These are phyloP conservation scores for Dioscorea cayenensis DNA, from an alignment of 116 monocot species.

Conservation along the genomic window DNA sequence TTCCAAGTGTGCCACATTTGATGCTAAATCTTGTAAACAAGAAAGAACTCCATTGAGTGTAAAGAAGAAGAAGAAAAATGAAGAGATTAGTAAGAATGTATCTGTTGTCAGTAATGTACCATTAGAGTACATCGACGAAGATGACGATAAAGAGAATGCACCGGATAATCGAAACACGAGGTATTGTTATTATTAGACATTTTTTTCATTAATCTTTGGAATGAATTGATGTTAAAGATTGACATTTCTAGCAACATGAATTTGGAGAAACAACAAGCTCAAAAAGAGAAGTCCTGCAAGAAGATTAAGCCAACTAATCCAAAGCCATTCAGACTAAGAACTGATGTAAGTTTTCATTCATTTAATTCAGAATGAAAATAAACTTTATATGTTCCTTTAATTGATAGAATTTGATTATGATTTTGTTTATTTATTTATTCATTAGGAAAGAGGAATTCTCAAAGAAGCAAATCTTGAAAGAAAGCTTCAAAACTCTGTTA, in stretches of 20 bases:
- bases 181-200: slow-evolving; percentile 3
- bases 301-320: slow-evolving; percentile 58
- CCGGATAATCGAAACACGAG: slow-evolving; percentile 3
- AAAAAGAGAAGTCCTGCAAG: slow-evolving; percentile 24
- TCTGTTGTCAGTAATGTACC: neutral
- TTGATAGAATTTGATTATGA: neutral
- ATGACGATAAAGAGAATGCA: slow-evolving; percentile 69
- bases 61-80: neutral
- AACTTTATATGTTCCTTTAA: neutral
- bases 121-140: slow-evolving; percentile 6
- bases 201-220: neutral
- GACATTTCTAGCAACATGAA: neutral
- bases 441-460: slow-evolving; percentile 79
- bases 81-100: neutral
- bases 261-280: slow-evolving; percentile 3
- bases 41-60: neutral
- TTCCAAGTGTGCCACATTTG: neutral
- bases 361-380: neutral
- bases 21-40: neutral
- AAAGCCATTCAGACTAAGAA: slow-evolving; percentile 86
- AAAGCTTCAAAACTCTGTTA: slow-evolving; percentile 21
- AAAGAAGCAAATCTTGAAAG: slow-evolving; percentile 82
- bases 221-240: neutral
- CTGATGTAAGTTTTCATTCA: slow-evolving; percentile 47
- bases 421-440: too few relatives aligned